Conservation (phyloP, 139 green algal species). For the Chlorella sorokiniana region DNA sequence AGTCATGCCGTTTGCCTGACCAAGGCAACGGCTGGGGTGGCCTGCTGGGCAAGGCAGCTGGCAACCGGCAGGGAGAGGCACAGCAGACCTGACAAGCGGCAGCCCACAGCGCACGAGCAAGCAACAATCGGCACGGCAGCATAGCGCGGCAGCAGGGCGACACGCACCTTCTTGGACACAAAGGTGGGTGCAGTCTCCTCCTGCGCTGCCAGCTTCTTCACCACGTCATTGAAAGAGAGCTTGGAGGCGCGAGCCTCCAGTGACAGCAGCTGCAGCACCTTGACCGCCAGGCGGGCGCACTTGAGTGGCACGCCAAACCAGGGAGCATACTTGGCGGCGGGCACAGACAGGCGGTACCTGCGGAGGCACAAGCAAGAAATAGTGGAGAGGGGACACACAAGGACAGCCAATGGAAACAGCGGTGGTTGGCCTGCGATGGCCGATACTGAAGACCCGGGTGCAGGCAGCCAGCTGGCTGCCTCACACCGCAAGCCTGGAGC, state of each 20-base stretch:
- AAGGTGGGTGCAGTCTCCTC: conserved; percentile 51
- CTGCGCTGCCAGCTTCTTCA: conserved; percentile 67
- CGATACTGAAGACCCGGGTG: not conserved
- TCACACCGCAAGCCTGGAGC: too few relatives aligned
- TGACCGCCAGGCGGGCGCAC: conserved; percentile 71
- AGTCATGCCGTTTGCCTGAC: too few relatives aligned
- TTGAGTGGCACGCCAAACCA: conserved; percentile 86
- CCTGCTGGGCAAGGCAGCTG: not conserved
- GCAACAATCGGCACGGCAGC: not conserved
- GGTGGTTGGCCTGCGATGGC: too few relatives aligned
- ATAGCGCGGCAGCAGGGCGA: not conserved
- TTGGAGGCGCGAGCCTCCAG: conserved; percentile 69
- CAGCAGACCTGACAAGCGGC: not conserved
- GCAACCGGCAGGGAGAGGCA: not conserved
- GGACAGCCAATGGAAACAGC: not conserved
- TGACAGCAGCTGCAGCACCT: conserved; percentile 60
- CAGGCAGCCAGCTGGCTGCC: too few relatives aligned
- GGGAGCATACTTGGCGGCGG: conserved; percentile 68
- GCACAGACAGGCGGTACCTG: conserved; percentile 81
- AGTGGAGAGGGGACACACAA: too few relatives aligned
- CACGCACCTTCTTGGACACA: conserved; percentile 63
- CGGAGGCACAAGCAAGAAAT: too few relatives aligned
- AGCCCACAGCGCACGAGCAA: not conserved
- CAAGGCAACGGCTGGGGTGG: too few relatives aligned
- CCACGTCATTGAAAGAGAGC: conserved; percentile 73